These are phyloP conservation scores for Chlorella variabilis DNA, from an alignment of 163 green algal genomes.

Conservation along the genomic window DNA sequence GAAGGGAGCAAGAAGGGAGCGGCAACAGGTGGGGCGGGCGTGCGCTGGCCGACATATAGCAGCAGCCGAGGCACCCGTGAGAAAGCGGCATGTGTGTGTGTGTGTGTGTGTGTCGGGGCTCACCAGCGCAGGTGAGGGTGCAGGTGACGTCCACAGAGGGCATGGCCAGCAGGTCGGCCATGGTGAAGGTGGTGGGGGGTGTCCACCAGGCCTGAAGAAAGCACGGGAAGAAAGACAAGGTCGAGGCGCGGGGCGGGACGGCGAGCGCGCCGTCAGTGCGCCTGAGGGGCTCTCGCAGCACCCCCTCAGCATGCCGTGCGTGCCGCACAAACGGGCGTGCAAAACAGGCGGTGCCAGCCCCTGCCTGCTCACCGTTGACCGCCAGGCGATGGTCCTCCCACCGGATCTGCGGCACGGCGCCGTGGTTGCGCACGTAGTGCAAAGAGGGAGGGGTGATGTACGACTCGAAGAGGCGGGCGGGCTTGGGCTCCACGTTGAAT, in stretches of 20 bases:
- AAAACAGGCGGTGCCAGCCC: no score
- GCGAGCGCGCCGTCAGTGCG: no score
- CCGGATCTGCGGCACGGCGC: slow-evolving; percentile 79
- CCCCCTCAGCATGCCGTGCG: no score
- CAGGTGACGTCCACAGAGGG: slow-evolving; percentile 79
- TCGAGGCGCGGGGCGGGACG: no score
- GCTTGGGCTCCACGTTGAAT: slow-evolving; percentile 95
- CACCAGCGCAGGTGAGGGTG: slow-evolving; percentile 83
- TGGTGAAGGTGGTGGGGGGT: slow-evolving; percentile 77
- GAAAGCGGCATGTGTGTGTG: no score
- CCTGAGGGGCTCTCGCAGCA: no score
- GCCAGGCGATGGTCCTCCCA: slow-evolving; percentile 73
- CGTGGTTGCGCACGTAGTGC: slow-evolving; percentile 94
- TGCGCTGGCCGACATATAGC: no score
- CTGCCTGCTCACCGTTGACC: slow-evolving; percentile 64
- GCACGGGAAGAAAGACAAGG: background rate
- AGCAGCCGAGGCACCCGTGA: no score
- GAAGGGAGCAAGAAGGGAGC: no score
- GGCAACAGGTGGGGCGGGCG: no score
- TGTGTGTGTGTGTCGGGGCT: no score
- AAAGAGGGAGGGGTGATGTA: slow-evolving; percentile 89
- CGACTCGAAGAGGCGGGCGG: slow-evolving; percentile 71
- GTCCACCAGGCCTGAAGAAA: slow-evolving; percentile 81
- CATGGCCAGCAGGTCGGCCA: slow-evolving; percentile 90
- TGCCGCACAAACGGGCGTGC: no score